Percentiles rank a stretch among this genome's conserved stretches.
Conservation (phyloP, 163 green algal species). For the Trebouxiophyceae sp. region DNA sequence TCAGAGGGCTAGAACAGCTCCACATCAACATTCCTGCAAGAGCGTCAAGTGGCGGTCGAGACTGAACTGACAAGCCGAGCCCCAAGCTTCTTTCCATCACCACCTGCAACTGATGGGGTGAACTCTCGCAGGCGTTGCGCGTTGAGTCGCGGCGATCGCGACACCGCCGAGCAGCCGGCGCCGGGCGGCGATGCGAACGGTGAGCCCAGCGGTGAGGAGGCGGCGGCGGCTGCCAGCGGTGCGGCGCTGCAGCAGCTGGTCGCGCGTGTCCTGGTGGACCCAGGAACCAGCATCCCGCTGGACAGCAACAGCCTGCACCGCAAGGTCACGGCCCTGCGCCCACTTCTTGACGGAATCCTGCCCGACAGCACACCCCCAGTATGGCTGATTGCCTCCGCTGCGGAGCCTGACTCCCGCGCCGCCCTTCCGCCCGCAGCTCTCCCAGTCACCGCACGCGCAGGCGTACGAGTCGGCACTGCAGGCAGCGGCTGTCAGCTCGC, state of each 20-base stretch:
- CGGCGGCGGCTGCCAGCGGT: neutral
- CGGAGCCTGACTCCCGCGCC: too few relatives aligned
- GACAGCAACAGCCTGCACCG: slow-evolving; percentile 29
- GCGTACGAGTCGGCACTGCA: slow-evolving; percentile 10
- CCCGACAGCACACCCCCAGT: neutral
- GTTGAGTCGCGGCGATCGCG: too few relatives aligned
- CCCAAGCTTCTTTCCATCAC: too few relatives aligned
- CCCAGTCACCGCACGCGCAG: slow-evolving; percentile 1
- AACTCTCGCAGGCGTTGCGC: too few relatives aligned
- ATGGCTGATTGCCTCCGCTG: neutral
- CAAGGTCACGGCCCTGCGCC: slow-evolving; percentile 13
- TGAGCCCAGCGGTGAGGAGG: neutral
- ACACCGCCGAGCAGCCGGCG: too few relatives aligned
- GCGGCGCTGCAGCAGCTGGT: slow-evolving; percentile 18
- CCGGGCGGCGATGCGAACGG: too few relatives aligned
- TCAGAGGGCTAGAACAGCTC: neutral
- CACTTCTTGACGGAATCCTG: neutral
- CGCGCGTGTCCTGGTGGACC: slow-evolving; percentile 17
- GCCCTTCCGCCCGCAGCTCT: slow-evolving; percentile 2
- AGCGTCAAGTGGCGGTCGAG: neutral
- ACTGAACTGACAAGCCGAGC: neutral
- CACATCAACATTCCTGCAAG: neutral
- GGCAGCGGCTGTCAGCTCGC: neutral
- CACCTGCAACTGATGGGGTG: too few relatives aligned
- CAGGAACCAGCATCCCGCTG: slow-evolving; percentile 20